Percentiles rank a stretch among this genome's conserved stretches.
Evolutionary conservation across 2,329 filamentous ascomycete species (phyloP).

Genomic region (Claviceps digitariae): DNA sequence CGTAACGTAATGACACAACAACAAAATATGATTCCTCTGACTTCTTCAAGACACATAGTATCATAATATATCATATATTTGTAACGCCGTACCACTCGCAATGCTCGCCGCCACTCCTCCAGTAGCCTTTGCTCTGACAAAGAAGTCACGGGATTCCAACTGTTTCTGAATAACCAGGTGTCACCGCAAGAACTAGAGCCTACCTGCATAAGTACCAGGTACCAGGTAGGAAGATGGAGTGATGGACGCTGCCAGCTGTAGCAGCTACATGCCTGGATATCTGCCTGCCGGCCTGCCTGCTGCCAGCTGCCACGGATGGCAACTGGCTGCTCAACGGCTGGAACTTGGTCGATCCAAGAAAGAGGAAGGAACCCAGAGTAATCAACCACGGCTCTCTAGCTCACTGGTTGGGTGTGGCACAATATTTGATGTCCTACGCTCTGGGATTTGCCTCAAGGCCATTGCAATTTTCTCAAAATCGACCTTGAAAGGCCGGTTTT

Average conservation of each 20-base stretch:
- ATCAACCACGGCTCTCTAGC: background rate
- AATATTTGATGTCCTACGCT: background rate
- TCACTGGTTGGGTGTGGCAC: background rate
- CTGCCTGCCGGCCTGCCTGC: background rate
- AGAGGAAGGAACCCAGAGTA: background rate
- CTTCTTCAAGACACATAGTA: background rate
- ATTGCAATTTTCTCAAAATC: background rate
- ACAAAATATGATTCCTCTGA: background rate
- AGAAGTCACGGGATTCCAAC: background rate
- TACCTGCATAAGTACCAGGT: no score
- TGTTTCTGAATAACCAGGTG: background rate
- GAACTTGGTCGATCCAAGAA: background rate
- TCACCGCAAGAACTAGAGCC: background rate
- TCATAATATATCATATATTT: background rate
- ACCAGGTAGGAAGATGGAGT: background rate
- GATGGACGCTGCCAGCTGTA: background rate
- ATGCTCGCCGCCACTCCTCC: background rate
- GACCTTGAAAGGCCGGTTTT: background rate
- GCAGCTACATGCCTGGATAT: no score
- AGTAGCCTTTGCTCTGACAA: background rate
- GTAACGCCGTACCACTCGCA: background rate
- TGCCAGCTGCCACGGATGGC: background rate
- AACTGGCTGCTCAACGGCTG: background rate
- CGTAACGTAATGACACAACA: no score
- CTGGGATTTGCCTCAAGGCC: background rate